Conservation (phyloP, 495 filamentous ascomycete species). For the Cetradonia linearis region DNA sequence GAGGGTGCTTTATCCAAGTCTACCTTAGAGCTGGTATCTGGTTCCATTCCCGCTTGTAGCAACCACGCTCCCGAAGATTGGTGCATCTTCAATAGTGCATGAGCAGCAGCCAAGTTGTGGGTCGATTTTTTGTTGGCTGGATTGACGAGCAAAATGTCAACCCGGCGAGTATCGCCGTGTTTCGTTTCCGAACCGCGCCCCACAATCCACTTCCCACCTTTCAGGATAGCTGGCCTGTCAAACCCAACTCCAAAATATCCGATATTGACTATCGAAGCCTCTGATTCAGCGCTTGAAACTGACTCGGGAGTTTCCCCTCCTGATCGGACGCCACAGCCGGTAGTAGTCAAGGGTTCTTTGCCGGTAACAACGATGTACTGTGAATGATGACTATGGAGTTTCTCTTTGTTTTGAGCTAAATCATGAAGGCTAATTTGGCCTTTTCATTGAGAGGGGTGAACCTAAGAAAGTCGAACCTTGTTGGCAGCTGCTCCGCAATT, state of each 20-base stretch:
- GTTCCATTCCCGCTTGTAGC: background rate
- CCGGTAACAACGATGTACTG: background rate
- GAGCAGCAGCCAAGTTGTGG: background rate
- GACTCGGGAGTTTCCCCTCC: background rate
- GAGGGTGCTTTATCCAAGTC: background rate
- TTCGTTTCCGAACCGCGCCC: background rate
- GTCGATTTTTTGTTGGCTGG: background rate
- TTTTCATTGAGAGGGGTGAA: background rate
- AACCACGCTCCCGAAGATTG: background rate
- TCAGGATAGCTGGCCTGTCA: background rate
- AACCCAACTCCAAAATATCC: background rate
- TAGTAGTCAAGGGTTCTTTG: background rate
- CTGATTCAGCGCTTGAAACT: background rate
- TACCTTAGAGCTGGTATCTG: background rate
- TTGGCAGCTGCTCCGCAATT: too few species aligned
- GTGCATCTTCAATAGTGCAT: background rate
- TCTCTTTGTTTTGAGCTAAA: background rate
- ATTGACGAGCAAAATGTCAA: background rate
- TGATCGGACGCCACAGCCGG: background rate
- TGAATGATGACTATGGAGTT: background rate
- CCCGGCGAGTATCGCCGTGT: background rate
- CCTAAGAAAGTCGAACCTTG: too few species aligned
- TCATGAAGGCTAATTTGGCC: background rate
- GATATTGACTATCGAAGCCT: background rate
- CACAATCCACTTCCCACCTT: background rate